Evolutionary conservation across 805 yeast species (phyloP).

Genomic region (Lipomyces orientalis): DNA sequence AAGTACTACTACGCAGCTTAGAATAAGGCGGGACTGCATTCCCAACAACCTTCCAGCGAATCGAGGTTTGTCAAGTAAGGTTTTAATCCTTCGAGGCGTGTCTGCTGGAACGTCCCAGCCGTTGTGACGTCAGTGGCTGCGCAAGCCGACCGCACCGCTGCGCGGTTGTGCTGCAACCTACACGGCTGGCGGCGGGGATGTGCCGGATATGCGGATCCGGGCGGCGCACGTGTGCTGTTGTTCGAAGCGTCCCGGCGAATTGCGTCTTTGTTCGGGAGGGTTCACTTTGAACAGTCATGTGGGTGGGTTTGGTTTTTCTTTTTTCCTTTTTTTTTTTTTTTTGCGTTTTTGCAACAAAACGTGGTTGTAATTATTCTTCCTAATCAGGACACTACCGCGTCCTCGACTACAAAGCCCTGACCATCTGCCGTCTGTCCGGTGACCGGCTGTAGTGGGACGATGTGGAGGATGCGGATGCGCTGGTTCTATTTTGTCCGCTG

Average conservation of each 20-base stretch:
- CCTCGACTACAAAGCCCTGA: too few relatives aligned
- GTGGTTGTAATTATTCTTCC: slow-evolving; percentile 1
- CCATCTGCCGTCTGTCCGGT: background rate
- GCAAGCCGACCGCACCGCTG: background rate
- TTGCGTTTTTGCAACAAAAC: background rate
- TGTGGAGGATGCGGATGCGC: background rate
- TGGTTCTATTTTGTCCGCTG: too few relatives aligned
- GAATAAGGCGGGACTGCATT: too few relatives aligned
- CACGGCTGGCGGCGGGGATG: background rate
- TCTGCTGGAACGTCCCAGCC: too few relatives aligned
- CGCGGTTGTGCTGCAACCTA: background rate
- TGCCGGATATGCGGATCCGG: background rate
- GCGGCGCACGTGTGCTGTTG: background rate
- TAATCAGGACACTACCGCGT: too few relatives aligned
- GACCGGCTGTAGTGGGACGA: background rate
- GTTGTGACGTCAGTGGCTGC: background rate
- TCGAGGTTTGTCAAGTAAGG: too few relatives aligned
- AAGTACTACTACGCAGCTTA: too few relatives aligned
- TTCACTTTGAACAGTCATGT: too few relatives aligned
- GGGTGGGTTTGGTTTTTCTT: too few relatives aligned
- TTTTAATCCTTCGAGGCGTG: too few relatives aligned
- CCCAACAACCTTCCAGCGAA: too few relatives aligned
- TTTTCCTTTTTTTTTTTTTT: too few relatives aligned
- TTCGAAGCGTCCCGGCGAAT: background rate
- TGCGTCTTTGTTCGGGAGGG: background rate